These are phyloP conservation scores for Pisolithus sp. DNA, from an alignment of 768 basidiomycete species.

Conservation along the genomic window DNA sequence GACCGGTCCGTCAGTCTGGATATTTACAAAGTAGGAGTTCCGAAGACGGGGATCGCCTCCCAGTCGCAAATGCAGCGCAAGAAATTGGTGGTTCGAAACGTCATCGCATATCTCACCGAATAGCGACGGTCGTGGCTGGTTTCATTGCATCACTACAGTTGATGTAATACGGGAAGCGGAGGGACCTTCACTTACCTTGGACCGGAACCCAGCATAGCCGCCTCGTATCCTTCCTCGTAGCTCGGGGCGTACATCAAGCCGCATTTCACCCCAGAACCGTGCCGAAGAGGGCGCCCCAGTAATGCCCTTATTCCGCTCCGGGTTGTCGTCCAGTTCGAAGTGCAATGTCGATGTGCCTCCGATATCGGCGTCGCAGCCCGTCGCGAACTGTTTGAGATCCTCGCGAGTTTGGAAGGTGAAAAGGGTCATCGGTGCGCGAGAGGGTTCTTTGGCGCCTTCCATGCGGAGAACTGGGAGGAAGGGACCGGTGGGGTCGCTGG, in stretches of 20 bases:
- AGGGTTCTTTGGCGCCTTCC: conserved; percentile 65
- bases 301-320: conserved; percentile 38
- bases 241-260: conserved; percentile 59
- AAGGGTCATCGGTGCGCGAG: conserved; percentile 56
- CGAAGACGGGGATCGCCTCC: conserved; percentile 71
- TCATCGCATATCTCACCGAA: conserved; percentile 87
- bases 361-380: conserved; percentile 84
- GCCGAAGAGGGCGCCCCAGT: conserved; percentile 45
- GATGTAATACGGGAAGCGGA: not conserved
- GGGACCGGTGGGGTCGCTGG: not conserved
- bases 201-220: conserved; percentile 90
- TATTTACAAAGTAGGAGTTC: conserved; percentile 87
- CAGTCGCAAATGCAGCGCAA: conserved; percentile 73
- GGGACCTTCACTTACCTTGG: conserved; percentile 44
- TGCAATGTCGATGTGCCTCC: conserved; percentile 78
- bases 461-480: conserved; percentile 55
- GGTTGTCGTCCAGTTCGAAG: conserved; percentile 59
- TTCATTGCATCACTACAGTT: not conserved
- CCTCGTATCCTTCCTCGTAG: conserved; percentile 64
- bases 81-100: conserved; percentile 71
- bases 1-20: conserved; percentile 81
- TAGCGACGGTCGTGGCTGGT: conserved; percentile 69
- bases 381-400: conserved; percentile 58
- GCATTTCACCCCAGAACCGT: conserved; percentile 78
- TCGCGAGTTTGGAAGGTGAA: conserved; percentile 55